Base-by-base conservation (phyloP, 257 asterid species). In the Nicotiana knightiana region DNA sequence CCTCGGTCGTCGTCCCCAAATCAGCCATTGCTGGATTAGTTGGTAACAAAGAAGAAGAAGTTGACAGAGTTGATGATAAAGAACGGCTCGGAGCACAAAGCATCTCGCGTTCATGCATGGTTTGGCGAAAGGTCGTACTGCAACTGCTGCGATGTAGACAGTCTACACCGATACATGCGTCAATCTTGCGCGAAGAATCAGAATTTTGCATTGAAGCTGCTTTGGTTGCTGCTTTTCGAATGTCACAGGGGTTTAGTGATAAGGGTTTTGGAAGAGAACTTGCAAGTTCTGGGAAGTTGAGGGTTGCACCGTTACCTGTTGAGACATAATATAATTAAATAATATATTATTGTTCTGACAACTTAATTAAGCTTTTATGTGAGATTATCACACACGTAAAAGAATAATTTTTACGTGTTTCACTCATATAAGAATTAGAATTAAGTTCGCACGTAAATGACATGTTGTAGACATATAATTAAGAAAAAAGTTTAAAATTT, bases 181-280 rank as follows among this genome's bases (percentile, higher is more conserved):
- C 51, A 11, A 8, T 8, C 1, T 43, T 43, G 0, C 11, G 33
- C 13, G 82, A 12, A 13, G n/a, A 68, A 3, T 89, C 92, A 39
- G 89, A 84, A 1, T 86, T 85, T 5, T 84, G 90, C 98, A 92
- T 93, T 9, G 96, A 91, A 0, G 98, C 98, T 3, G 98, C 96
- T 85, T 92, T 93, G 9, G 96, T 84, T 1, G 97, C 96, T 0
- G 98, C 98, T 0, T 89, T 92, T 86, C 92, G 98, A 3, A 93
- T 90, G 77, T 93, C 98, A 0, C 94, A 91, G 0, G 97, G 93
- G 84, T 85, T 85, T 53, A 82, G 88, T 0, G 97, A 92, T 5
- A 64, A 89, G 0, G 98, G 98, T 1, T 93, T 90, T 12, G 98
- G 97, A 75, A 93, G 82, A 0, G 59, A 67, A 1, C 73, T 80